Evolutionary conservation across 2,329 filamentous ascomycete genomes (phyloP).

Genomic region (Aspergillus brasiliensis): DNA sequence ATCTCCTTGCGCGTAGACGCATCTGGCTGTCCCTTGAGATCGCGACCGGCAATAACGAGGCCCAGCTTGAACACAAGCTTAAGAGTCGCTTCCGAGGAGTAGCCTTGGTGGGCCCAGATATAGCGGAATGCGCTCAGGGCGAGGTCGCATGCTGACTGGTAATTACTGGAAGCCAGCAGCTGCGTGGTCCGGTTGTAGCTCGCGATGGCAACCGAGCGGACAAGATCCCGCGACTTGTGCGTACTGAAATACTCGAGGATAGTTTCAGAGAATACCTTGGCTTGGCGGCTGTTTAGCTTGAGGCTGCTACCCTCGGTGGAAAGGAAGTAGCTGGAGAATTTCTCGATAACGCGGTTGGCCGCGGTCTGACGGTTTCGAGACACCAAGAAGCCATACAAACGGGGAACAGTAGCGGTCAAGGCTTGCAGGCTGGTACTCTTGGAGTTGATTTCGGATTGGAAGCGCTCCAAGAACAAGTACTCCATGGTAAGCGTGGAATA

Average conservation of each 20-base stretch:
- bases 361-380: conserved; percentile 25
- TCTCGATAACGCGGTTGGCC: conserved; percentile 29
- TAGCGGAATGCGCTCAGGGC: conserved; percentile 38
- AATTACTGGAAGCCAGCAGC: conserved; percentile 32
- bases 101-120: conserved; percentile 35
- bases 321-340: conserved; percentile 37
- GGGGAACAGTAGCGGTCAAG: conserved; percentile 37
- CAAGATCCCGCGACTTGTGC: conserved; percentile 36
- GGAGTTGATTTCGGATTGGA: conserved; percentile 39
- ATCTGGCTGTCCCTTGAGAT: conserved; percentile 37
- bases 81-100: conserved; percentile 30
- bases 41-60: conserved; percentile 39
- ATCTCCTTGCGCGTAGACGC: conserved; percentile 40
- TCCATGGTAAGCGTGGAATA: conserved; percentile 49
- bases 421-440: conserved; percentile 43
- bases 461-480: conserved; percentile 43
- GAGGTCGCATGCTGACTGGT: conserved; percentile 35
- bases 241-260: conserved; percentile 37
- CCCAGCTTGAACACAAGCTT: conserved; percentile 40
- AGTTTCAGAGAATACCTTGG: conserved; percentile 33
- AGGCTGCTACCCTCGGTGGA: conserved; percentile 32
- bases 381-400: conserved; percentile 36
- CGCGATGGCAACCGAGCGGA: conserved; percentile 42
- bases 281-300: conserved; percentile 25
- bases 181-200: conserved; percentile 31